Conservation (phyloP, 2,329 filamentous ascomycete species). For the Paecilomyces dactylethromorphus region DNA sequence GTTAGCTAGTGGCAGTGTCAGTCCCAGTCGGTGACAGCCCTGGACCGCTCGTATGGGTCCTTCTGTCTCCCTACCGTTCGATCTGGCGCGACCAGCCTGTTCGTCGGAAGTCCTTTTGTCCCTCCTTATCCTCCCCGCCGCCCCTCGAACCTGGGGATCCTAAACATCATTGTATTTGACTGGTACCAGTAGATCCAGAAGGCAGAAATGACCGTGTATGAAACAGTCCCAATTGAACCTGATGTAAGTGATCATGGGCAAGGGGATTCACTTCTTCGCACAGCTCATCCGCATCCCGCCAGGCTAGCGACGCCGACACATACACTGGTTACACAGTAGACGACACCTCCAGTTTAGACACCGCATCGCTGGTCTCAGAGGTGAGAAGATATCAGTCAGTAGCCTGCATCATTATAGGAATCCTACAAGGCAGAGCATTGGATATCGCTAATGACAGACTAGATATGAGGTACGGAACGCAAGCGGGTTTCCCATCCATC, state of each 20-base stretch:
- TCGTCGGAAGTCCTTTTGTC: background rate
- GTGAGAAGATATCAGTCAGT: background rate
- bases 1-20: background rate
- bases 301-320: background rate
- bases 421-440: background rate
- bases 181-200: background rate
- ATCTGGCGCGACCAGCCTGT: background rate
- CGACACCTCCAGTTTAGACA: background rate
- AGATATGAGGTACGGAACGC: background rate
- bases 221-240: background rate
- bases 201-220: background rate
- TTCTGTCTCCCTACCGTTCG: background rate
- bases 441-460: background rate
- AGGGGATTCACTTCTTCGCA: background rate
- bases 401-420: background rate
- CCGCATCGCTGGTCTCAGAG: background rate
- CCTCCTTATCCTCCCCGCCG: background rate
- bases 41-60: background rate
- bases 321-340: background rate
- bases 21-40: too few species aligned
- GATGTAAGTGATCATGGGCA: background rate
- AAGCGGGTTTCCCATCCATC: background rate
- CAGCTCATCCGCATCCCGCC: background rate
- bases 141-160: background rate
- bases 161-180: background rate